Base-by-base conservation (phyloP, 1,284 basidiomycete species). In the Tilletia indica region DNA sequence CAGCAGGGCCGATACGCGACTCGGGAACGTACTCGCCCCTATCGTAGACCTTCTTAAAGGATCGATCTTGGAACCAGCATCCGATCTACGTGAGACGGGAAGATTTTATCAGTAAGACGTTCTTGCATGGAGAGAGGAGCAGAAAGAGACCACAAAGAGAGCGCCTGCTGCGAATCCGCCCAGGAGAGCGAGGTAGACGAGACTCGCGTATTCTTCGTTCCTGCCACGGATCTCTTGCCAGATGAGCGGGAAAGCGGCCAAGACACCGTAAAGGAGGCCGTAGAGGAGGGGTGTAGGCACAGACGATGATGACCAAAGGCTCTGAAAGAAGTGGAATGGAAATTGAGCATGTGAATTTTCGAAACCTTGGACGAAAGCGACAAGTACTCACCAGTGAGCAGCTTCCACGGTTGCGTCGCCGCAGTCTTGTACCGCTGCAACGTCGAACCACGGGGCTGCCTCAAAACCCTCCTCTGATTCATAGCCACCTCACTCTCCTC, bases 271-370 rank as follows among this genome's bases (percentile, higher is more conserved):
- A 42, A 76, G 56, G n/a, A 76, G 51, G 2, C 74, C 74, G 38
- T 76, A 76, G 4, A 76, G 67, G 38, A 76, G 42, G 14, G 73
- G 74, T 76, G 56, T 76, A 76, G 49, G 72, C 67, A 21, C 72
- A 72, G 1, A 74, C 70, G 47, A 76, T 63, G 25, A 72, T 71
- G 25, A 76, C 67, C n/a, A 76, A 3, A 4, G 74, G 74, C 45
- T 76, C 74, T 69, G 73, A 69, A 31, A 68, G 14, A 8, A 36
- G 3, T 4, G 39, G 36, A 38, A 63, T 63, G 51, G 19, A 54
- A 54, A 49, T 14, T 49, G 48, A 49, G n/a, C 48, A 49, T 49
- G 14, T 12, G 48, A n/a, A n/a, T 49, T n/a, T n/a, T 12, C 12
- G n/a, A 49, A 49, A 12, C 14, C 12, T 12, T 49, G 48, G 14